Evolutionary conservation across 495 filamentous ascomycete genomes (phyloP).

Genomic region (Hypomontagnella submonticulosa): DNA sequence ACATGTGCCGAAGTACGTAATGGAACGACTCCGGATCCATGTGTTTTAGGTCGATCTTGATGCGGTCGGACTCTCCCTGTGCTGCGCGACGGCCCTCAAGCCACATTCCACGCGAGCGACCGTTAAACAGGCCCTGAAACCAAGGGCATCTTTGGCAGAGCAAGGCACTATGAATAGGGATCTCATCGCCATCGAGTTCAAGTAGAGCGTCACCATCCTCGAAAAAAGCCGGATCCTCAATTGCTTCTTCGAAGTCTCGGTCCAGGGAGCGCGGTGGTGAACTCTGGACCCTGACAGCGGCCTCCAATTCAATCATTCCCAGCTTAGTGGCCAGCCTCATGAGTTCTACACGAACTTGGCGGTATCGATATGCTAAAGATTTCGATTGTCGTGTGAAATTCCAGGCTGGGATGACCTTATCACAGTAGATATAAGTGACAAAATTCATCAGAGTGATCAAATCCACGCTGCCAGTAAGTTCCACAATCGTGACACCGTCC

Average conservation of each 20-base stretch:
- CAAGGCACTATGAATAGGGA: constrained; percentile 78
- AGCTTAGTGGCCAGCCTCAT: constrained; percentile 80
- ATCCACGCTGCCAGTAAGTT: constrained; percentile 72
- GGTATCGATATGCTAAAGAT: constrained; percentile 72
- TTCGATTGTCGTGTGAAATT: constrained; percentile 71
- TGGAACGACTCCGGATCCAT: constrained; percentile 76
- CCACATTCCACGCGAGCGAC: constrained; percentile 86
- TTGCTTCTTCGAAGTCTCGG: constrained; percentile 72
- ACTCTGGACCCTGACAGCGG: constrained; percentile 77
- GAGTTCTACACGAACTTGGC: constrained; percentile 81
- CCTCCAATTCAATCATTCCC: constrained; percentile 74
- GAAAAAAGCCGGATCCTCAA: constrained; percentile 74
- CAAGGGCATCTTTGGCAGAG: constrained; percentile 90
- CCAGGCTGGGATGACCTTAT: constrained; percentile 86
- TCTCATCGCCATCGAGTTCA: constrained; percentile 73
- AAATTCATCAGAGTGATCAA: constrained; percentile 81
- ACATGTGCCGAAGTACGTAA: constrained; percentile 83
- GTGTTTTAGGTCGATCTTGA: constrained; percentile 86
- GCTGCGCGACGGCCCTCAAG: constrained; percentile 70
- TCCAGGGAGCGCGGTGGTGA: constrained; percentile 70
- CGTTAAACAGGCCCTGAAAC: constrained; percentile 88
- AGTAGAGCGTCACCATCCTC: constrained; percentile 79
- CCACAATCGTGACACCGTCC: constrained; percentile 62
- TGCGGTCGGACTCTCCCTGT: constrained; percentile 56
- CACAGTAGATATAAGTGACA: constrained; percentile 82